These are phyloP conservation scores for Dactylorhiza incarnata DNA, from an alignment of 106 monocot genomes.

Conservation along the genomic window DNA sequence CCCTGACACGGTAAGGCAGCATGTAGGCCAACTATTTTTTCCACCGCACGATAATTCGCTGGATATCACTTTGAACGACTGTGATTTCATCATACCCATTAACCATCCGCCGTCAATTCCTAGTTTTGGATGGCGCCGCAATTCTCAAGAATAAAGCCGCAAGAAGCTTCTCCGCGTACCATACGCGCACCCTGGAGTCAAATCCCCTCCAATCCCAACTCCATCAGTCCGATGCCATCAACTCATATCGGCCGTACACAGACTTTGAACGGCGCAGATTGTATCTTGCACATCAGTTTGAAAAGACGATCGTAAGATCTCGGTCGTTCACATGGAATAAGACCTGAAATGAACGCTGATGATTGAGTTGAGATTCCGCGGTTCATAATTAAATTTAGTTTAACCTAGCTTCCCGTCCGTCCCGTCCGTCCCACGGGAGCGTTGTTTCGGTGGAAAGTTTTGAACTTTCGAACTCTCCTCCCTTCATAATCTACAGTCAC, in stretches of 20 bases:
- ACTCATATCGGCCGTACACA: not conserved
- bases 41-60: no score
- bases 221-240: not conserved
- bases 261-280: not conserved
- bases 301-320: not conserved
- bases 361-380: no score
- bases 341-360: not conserved
- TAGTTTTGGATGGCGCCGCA: not conserved
- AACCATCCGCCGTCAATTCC: not conserved
- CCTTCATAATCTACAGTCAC: not conserved
- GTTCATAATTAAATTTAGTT: not conserved
- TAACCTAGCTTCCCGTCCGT: not conserved
- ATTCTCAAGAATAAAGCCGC: not conserved
- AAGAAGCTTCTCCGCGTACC: not conserved
- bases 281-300: no score
- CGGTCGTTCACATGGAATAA: not conserved
- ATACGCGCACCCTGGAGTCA: not conserved
- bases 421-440: not conserved
- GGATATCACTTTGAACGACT: not conserved
- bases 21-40: no score
- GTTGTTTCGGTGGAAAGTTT: no score
- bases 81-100: not conserved
- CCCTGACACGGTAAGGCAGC: not conserved
- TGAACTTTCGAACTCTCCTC: not conserved
- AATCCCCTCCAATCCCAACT: not conserved